A percentile compares a stretch with the other conserved stretches of the same genome.
phyloP scores from a whole-genome alignment of 2,329 filamentous ascomycete species.

The Colletotrichum neosansevieriae region DNA sequence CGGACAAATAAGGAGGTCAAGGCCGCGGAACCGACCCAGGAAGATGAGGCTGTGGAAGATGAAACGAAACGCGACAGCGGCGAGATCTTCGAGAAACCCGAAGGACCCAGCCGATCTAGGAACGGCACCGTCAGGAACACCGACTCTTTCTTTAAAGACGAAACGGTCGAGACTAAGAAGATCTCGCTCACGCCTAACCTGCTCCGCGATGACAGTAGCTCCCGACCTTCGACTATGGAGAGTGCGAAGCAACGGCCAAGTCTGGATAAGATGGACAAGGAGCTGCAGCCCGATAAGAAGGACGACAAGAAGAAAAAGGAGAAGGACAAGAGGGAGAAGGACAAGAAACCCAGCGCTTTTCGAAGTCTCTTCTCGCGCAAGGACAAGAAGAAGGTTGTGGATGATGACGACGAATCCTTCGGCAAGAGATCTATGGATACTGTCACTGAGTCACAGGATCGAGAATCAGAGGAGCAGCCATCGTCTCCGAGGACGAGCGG shows the following conservation, averaged over 20 bases:
- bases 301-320: constrained; percentile 83
- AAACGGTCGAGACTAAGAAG: constrained; percentile 94
- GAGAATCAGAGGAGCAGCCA: constrained; percentile 58
- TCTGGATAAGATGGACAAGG: constrained; percentile 76
- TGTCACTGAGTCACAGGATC: constrained; percentile 56
- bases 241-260: constrained; percentile 71
- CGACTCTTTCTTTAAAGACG: constrained; percentile 98
- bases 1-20: constrained; percentile 56
- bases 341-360: constrained; percentile 68
- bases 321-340: constrained; percentile 80
- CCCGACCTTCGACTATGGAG: constrained; percentile 67
- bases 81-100: constrained; percentile 72
- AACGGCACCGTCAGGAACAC: constrained; percentile 92
- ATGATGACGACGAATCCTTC: constrained; percentile 70
- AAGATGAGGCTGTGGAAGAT: constrained; percentile 51
- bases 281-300: constrained; percentile 72
- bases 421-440: constrained; percentile 74
- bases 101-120: constrained; percentile 73
- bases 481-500: constrained; percentile 49
- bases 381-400: constrained; percentile 67
- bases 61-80: constrained; percentile 68
- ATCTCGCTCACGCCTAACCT: constrained; percentile 96
- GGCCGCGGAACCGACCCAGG: constrained; percentile 46
- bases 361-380: constrained; percentile 73
- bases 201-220: constrained; percentile 80